Evolutionary conservation across 257 asterid species (phyloP).

Genomic region (Solanum pimpinellifolium): DNA sequence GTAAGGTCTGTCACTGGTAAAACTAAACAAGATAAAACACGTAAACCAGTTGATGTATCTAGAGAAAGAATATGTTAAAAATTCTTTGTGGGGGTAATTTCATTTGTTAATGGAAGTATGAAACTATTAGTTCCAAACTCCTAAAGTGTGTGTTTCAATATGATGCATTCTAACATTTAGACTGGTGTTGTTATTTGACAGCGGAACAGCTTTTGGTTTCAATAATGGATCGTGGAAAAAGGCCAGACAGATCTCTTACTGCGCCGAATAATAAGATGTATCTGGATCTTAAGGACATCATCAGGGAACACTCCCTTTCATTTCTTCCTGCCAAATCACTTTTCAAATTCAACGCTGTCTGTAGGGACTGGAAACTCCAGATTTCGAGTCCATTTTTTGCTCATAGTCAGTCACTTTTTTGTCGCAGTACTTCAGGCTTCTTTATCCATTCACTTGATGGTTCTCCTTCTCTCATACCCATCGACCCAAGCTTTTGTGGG

Average conservation of each 20-base stretch:
- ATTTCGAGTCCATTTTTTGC: conserved; percentile 40
- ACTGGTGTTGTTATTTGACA: background rate
- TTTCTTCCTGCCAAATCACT: conserved; percentile 51
- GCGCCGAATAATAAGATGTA: conserved; percentile 15
- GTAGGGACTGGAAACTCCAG: conserved; percentile 49
- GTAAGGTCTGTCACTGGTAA: background rate
- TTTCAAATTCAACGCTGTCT: conserved; percentile 27
- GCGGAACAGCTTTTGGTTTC: background rate
- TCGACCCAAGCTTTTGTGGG: conserved; percentile 22
- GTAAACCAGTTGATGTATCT: background rate
- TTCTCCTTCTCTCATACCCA: conserved; percentile 17
- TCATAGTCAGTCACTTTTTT: conserved; percentile 34
- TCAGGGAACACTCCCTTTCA: conserved; percentile 33
- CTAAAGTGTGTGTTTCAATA: background rate
- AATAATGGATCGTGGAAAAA: conserved; percentile 41
- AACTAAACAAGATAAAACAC: background rate
- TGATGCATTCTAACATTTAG: background rate
- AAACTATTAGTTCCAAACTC: background rate
- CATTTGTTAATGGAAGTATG: background rate
- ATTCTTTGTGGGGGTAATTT: background rate
- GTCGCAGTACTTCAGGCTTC: conserved; percentile 15
- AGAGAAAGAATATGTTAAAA: background rate
- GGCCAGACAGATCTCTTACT: conserved; percentile 7
- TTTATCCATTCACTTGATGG: conserved; percentile 23
- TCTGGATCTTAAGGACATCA: conserved; percentile 35